phyloP scores from a whole-genome alignment of 495 filamentous ascomycete species.

The Jackrogersella multiformis region DNA sequence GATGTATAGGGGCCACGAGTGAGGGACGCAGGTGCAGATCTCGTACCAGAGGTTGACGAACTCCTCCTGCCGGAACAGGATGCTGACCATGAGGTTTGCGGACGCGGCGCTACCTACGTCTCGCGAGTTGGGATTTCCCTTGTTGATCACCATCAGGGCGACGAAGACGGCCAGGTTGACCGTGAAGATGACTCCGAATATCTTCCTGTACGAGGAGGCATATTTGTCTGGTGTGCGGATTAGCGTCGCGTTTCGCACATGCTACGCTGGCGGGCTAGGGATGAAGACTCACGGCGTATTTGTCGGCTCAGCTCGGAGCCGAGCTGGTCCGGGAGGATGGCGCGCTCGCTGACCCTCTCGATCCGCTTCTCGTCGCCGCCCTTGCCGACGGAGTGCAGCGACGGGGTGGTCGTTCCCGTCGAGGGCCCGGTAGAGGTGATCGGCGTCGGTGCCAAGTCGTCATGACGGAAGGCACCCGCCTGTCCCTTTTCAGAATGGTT shows the following conservation, averaged over 20 bases:
- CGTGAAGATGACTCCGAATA: slow-evolving; percentile 44
- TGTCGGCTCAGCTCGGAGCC: slow-evolving; percentile 41
- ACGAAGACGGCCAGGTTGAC: slow-evolving; percentile 41
- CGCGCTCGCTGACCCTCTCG: slow-evolving; percentile 31
- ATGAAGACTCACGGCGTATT: slow-evolving; percentile 38
- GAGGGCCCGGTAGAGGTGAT: slow-evolving; percentile 31
- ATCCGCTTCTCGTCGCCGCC: slow-evolving; percentile 38
- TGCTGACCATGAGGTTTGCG: slow-evolving; percentile 57
- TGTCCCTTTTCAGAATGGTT: slow-evolving; percentile 37
- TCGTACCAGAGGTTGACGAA: slow-evolving; percentile 77
- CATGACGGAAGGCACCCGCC: slow-evolving; percentile 23
- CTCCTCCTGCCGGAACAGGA: slow-evolving; percentile 76
- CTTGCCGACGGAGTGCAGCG: slow-evolving; percentile 36
- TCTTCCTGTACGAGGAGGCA: slow-evolving; percentile 45
- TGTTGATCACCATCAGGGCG: slow-evolving; percentile 28
- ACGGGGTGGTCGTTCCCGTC: slow-evolving; percentile 39
- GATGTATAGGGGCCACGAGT: slow-evolving; percentile 67
- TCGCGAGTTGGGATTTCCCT: slow-evolving; percentile 42
- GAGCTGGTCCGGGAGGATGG: slow-evolving; percentile 39
- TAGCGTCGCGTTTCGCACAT: slow-evolving; percentile 13
- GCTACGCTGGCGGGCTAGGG: neutral
- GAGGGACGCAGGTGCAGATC: slow-evolving; percentile 64
- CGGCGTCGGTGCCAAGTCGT: slow-evolving; percentile 27
- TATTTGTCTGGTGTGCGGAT: slow-evolving; percentile 43
- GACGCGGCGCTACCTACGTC: slow-evolving; percentile 54